Base-by-base conservation (phyloP, 306 rosid genomes). In the Psophocarpus tetragonolobus region DNA sequence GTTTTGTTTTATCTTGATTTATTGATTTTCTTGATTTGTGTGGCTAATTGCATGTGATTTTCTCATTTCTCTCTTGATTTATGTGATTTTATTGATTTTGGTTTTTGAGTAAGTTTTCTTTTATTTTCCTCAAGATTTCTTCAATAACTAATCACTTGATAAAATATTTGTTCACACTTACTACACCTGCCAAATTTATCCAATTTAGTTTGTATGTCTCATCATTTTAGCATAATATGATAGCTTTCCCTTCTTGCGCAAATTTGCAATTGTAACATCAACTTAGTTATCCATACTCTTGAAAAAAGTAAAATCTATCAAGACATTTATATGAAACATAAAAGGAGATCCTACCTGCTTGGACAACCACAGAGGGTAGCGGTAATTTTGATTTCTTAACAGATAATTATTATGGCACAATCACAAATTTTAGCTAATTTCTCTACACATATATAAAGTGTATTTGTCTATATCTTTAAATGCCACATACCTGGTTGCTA, bases 331-430 rank as follows among this genome's bases (percentile, higher is more conserved):
- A n/a, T n/a, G n/a, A n/a, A n/a, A n/a, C n/a, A n/a, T n/a, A 54
- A 54, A 13, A 3, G 23, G 23, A 9, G 65, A 30, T 33, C 47
- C 53, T 32, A 79, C 84, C 84, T 74, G 57, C 54, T 48, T 54
- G 57, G n/a, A 70, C 17, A 74, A 48, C 41, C 56, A 47, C 20
- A 56, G 35, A 73, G 63, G 38, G 57, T 17, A 17, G 5, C n/a
- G n/a, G n/a, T 33, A 33, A 65, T 64, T 64, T 10, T 54, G 53
- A 51, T 38, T 36, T 53, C 18, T 29, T n/a, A 68, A 58, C 1
- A 2, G 48, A 36, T 47, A 62, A n/a, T 30, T 39, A 32, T 42
- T 58, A 21, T 68, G 27, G 45, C 38, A 8, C 11, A 67, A 71
- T 32, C 71, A 60, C 8, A 61, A 27, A 62, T 42, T 20, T 36